Evolutionary conservation across 2,329 filamentous ascomycete species (phyloP).

Genomic region (Apiospora aurea): DNA sequence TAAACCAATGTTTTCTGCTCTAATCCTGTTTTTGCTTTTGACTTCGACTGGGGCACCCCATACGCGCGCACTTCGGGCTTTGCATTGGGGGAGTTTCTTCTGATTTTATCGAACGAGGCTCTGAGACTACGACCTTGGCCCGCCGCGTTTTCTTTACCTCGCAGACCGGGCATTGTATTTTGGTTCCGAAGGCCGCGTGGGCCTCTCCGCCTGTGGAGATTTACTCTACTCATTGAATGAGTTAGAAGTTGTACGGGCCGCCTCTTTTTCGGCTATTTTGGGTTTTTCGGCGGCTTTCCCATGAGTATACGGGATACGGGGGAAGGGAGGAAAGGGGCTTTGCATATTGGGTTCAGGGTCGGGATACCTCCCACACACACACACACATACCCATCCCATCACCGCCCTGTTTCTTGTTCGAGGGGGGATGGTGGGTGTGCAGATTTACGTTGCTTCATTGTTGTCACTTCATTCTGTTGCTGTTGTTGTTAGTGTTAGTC

Average conservation of each 20-base stretch:
- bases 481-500: constrained; percentile 18
- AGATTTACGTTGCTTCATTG: not conserved
- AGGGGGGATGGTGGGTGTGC: not conserved
- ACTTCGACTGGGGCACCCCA: constrained; percentile 27
- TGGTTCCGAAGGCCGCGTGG: constrained; percentile 1
- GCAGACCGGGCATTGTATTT: constrained; percentile 18
- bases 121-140: not conserved
- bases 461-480: constrained; percentile 8
- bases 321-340: constrained; percentile 3
- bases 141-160: constrained; percentile 6
- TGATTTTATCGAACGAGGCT: not conserved
- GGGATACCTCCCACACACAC: constrained; percentile 8
- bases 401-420: not conserved
- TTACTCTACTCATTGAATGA: constrained; percentile 23
- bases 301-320: constrained; percentile 6
- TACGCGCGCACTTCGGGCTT: constrained; percentile 29
- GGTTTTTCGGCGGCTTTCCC: constrained; percentile 3
- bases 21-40: constrained; percentile 20
- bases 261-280: not conserved
- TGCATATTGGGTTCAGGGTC: not conserved
- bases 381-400: not conserved
- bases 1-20: not conserved
- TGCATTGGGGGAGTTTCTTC: constrained; percentile 39
- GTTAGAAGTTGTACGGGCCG: not conserved
- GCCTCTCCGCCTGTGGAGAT: not conserved